Evolutionary conservation across 164 flowering plant genomes (phyloP), one percentile per base, ranked within the genome.

Genomic region (Houttuynia cordata): DNA sequence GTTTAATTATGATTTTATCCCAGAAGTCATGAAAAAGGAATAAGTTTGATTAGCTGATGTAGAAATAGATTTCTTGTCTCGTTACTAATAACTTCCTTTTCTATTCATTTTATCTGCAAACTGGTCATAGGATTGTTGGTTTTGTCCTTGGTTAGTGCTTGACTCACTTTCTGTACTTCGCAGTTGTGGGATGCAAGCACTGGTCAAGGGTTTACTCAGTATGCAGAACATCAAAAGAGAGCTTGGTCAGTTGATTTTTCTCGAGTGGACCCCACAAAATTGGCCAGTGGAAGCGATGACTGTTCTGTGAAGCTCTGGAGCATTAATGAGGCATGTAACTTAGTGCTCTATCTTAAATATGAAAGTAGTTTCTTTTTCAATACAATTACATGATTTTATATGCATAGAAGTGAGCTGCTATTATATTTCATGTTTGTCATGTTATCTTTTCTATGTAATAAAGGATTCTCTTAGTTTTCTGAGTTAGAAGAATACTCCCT

Each of bases 241-340:
- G 91, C 91, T 56, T 94, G 99, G 99, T 94, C 96, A 68, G 94
- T 85, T 68, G 97, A 94, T 70, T 94, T 94, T 69, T 91, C 97
- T 68, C 82, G 24, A 47, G 76, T 76, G 49, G 82, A 80, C 70
- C 99, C 99, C 40, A 94, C 77, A 65, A 88, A 83, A 66, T 76
- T 94, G 53, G 97, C 87, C 73, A 94, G 96, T 76, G 99, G 99
- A 64, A 84, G 99, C 74, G 99, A 94, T 79, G 99, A 94, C 74
- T 83, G 78, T 71, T 71, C 81, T 55, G 99, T 94, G 68, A 91
- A 87, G 74, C 66, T 94, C 58, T 94, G 99, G 99, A 88, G 73
- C 81, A 81, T 94, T 40, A 94, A 79, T 71, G 96, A 91, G 92
- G 97, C 69, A 84, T 62, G 75, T 40, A 24, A 53, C 13, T 45